Base-by-base conservation (phyloP, 192 early-diverging fungal species). In the Spizellomyces punctatus region DNA sequence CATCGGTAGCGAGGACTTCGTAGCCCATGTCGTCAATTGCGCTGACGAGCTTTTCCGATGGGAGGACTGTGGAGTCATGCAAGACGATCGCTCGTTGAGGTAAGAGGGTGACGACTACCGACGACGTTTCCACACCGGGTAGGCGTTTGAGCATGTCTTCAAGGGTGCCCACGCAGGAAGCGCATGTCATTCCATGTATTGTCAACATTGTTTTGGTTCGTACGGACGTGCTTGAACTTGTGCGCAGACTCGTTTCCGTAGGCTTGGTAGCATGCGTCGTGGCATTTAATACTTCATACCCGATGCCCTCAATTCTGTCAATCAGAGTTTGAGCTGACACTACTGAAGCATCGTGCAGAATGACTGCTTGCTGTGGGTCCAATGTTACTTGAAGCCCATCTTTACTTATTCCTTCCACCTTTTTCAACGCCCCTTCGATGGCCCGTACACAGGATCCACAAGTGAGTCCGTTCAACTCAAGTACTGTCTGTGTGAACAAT, bases 151-250 rank as follows among this genome's bases (percentile, higher is more conserved):
- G 79, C 6, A 84, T 76, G 10, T 73, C 74, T 45, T 86, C 86
- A 19, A 96, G 87, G 2, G 91, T 79, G 8, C 81, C 75, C 42
- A 95, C 94, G 71, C 96, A 98, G 17, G 91, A 89, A 5, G 85
- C 82, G 63, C 96, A 98, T 0, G 94, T 93, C 89, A 98, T 91
- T 8, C 96, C 96, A 1, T 82, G 73, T 48, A 95, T 76, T 22
- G 83, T 76, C 19, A 94, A 69, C 42, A 74, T 73, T 27, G 85
- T 71, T 67, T 80, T 81, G 2, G 14, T 12, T 61, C 59, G 17
- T 14, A 42, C 59, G 4, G 59, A 42, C 59, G 14, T 61, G 14
- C 59, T 61, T 36, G 14, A 6, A n/a, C 14, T 41, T 41, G 59
- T 42, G 42, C 6, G 59, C 17, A 16, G 36, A 6, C 36, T 19